Conservation (phyloP, 2,329 filamentous ascomycete species). For the Sordariomycetes sp. region DNA sequence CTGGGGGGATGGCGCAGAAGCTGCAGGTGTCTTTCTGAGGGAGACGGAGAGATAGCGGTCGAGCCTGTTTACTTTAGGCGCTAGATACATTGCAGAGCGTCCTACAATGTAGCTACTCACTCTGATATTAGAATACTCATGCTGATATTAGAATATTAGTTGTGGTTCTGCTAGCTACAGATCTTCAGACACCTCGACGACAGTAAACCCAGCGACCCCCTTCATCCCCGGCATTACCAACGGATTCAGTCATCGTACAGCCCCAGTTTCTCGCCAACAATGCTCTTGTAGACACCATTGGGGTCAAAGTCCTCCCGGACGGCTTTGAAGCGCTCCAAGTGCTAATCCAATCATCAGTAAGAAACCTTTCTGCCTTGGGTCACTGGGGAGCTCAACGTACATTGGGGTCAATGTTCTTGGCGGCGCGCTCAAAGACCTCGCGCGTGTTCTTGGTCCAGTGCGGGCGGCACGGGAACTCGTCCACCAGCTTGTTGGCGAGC, state of each 20-base stretch:
- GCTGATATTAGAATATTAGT: no score
- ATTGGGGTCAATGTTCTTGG: slow-evolving; percentile 34
- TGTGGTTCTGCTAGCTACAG: no score
- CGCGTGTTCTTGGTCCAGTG: slow-evolving; percentile 45
- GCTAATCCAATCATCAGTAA: slow-evolving; percentile 10
- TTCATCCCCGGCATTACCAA: not conserved
- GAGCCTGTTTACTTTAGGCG: no score
- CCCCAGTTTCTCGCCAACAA: slow-evolving; percentile 36
- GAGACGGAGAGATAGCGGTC: no score
- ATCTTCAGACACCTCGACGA: no score
- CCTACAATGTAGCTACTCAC: no score
- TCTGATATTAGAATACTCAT: no score
- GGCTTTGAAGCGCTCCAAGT: slow-evolving; percentile 34
- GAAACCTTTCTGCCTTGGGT: not conserved
- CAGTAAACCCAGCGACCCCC: no score
- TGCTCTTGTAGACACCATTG: slow-evolving; percentile 32
- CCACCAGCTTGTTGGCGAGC: slow-evolving; percentile 31
- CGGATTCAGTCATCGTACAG: slow-evolving; percentile 18
- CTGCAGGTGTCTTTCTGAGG: no score
- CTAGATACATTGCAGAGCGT: no score
- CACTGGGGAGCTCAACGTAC: slow-evolving; percentile 14
- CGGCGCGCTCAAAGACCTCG: slow-evolving; percentile 30
- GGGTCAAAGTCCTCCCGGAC: slow-evolving; percentile 36
- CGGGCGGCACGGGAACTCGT: slow-evolving; percentile 38
- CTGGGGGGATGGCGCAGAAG: no score